These are phyloP conservation scores for Pseudogymnoascus sp. DNA, from an alignment of 2,329 filamentous ascomycete genomes.

Conservation along the genomic window DNA sequence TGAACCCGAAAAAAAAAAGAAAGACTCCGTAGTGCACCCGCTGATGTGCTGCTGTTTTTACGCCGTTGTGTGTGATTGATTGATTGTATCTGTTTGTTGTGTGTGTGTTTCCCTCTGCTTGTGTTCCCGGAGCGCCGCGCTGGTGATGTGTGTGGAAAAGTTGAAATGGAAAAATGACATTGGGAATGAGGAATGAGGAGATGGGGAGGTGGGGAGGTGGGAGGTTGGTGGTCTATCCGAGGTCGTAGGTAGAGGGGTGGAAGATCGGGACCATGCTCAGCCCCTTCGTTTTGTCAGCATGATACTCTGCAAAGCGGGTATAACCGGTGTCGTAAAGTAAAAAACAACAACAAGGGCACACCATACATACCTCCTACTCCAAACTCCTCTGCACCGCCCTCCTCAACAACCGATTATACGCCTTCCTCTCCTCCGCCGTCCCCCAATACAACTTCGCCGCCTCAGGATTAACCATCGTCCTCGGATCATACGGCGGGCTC, in stretches of 20 bases:
- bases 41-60: background rate
- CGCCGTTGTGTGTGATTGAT: background rate
- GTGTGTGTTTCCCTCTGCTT: background rate
- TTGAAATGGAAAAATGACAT: background rate
- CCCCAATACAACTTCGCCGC: slow-evolving; percentile 86
- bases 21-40: background rate
- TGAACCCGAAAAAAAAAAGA: background rate
- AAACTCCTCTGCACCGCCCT: slow-evolving; percentile 65
- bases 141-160: background rate
- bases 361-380: slow-evolving; percentile 45
- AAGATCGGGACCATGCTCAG: too few species aligned
- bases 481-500: slow-evolving; percentile 78
- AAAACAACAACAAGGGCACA: too few species aligned
- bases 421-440: slow-evolving; percentile 65
- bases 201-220: background rate
- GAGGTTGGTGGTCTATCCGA: background rate
- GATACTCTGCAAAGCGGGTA: too few species aligned
- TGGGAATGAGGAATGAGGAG: background rate
- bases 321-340: too few species aligned
- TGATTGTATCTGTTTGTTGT: background rate
- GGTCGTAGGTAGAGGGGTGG: background rate
- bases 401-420: slow-evolving; percentile 74
- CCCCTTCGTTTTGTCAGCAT: too few species aligned
- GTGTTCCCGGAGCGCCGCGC: background rate
- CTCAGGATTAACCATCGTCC: slow-evolving; percentile 78